Conservation (phyloP, 345 rosid genomes). For the Citrus glauca region DNA sequence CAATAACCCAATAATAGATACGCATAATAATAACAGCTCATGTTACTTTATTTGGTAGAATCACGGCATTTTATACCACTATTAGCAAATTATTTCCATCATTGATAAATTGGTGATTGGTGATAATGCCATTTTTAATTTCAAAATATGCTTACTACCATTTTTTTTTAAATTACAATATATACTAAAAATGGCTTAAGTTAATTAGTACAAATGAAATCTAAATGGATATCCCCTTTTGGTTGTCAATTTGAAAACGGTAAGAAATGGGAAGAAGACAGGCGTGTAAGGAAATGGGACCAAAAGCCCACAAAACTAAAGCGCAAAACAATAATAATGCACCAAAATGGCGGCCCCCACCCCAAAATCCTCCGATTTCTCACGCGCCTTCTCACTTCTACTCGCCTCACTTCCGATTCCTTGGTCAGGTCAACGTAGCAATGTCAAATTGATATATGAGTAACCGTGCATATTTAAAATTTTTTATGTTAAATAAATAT, state of each 20-base stretch:
- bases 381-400: background rate
- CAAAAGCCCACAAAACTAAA: conserved; percentile 13
- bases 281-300: conserved; percentile 38
- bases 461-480: too few relatives aligned
- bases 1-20: too few relatives aligned
- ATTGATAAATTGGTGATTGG: too few relatives aligned
- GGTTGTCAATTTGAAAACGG: conserved; percentile 7
- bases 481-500: too few relatives aligned
- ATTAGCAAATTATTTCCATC: background rate
- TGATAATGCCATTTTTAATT: too few relatives aligned
- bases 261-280: conserved; percentile 2
- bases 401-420: background rate
- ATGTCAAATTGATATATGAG: too few relatives aligned
- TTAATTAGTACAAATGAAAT: too few relatives aligned
- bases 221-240: background rate
- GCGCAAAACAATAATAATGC: background rate
- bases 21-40: background rate
- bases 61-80: background rate
- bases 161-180: too few relatives aligned
- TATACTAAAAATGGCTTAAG: too few relatives aligned
- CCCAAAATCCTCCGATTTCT: background rate
- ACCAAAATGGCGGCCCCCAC: background rate
- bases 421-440: too few relatives aligned
- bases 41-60: background rate
- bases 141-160: too few relatives aligned